Base-by-base conservation (phyloP, 768 basidiomycete genomes). In the Obba rivulosa region DNA sequence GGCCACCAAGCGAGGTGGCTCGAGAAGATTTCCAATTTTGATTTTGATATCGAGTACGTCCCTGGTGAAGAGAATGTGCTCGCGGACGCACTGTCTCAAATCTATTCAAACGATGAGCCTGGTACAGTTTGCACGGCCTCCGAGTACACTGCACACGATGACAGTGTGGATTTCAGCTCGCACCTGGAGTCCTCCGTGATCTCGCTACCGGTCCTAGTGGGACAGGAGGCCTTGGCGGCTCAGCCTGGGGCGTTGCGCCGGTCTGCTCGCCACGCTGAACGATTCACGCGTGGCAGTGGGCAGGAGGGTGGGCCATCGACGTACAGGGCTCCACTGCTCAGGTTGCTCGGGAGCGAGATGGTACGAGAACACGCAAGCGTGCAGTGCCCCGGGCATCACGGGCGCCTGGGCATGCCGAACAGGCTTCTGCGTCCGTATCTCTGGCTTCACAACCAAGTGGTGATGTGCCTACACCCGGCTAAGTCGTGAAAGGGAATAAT, bases 31-130 rank as follows among this genome's bases (percentile, higher is more conserved):
- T 45, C 43, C 2, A 56, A 70, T 18, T 70, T 63, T 25, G 56
- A 67, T 23, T 69, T 67, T 18, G 34, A 38, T 0, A 54, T 69
- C 3, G 21, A 51, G 1, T 67, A 70, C 25, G 28, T 70, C 4
- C 62, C 58, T 0, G 69, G 69, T 0, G 46, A 37, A 0, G 44
- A 54, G 3, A 70, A 70, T 43, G 22, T 54, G 0, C 38, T 67
- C 0, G 64, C 64, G 0, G 64, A 70, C 41, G 56, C 56, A 0
- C 37, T 61, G 3, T 64, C 60, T 1, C 46, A 54, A 0, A 46
- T 61, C 5, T 59, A 62, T 34, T 50, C 52, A 2, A 50, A 60
- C 37, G 62, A 64, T 22, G 16, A 46, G 1, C 43, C 53, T 2
- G 61, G 60, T 0, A 54, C 53, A 0, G 55, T 63, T 1, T 51